A percentile compares a stretch with the other conserved stretches of the same genome.
Evolutionary conservation across 805 yeast species (phyloP).

Genomic region (Candida krabiensis): DNA sequence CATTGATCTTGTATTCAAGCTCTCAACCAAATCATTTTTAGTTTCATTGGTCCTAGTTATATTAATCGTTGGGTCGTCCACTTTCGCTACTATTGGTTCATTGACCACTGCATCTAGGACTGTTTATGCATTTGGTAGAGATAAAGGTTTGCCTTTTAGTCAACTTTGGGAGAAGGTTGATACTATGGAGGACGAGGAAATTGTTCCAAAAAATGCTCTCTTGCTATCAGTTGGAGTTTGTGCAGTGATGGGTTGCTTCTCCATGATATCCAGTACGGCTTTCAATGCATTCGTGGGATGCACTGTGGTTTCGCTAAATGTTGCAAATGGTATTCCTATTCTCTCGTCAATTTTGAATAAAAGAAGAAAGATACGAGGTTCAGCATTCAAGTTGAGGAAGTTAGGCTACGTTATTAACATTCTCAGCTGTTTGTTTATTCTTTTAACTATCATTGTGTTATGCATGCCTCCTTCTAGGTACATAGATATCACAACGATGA

Average conservation of each 20-base stretch:
- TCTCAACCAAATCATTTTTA: conserved; percentile 65
- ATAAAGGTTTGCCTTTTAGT: conserved; percentile 72
- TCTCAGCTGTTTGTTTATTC: conserved; percentile 59
- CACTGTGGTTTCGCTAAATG: conserved; percentile 70
- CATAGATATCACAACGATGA: conserved; percentile 49
- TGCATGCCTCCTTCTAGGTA: conserved; percentile 71
- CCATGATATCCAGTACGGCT: conserved; percentile 69
- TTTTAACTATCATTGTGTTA: conserved; percentile 57
- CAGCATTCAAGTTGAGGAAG: conserved; percentile 61
- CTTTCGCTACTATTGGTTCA: conserved; percentile 78
- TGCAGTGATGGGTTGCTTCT: conserved; percentile 58
- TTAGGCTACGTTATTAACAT: conserved; percentile 66
- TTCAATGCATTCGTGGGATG: conserved; percentile 85
- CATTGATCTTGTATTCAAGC: conserved; percentile 70
- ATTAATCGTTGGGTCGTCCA: conserved; percentile 64
- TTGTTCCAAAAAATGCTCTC: conserved; percentile 71
- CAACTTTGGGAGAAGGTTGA: conserved; percentile 67
- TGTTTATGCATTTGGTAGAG: conserved; percentile 82
- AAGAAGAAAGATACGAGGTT: conserved; percentile 61
- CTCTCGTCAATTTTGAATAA: conserved; percentile 58
- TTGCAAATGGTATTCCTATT: conserved; percentile 78
- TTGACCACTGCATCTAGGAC: conserved; percentile 79
- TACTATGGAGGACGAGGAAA: conserved; percentile 47
- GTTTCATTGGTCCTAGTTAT: conserved; percentile 69
- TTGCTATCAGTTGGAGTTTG: conserved; percentile 64